Evolutionary conservation across 257 asterid species (phyloP).

Genomic region (Nicotiana benthamiana): DNA sequence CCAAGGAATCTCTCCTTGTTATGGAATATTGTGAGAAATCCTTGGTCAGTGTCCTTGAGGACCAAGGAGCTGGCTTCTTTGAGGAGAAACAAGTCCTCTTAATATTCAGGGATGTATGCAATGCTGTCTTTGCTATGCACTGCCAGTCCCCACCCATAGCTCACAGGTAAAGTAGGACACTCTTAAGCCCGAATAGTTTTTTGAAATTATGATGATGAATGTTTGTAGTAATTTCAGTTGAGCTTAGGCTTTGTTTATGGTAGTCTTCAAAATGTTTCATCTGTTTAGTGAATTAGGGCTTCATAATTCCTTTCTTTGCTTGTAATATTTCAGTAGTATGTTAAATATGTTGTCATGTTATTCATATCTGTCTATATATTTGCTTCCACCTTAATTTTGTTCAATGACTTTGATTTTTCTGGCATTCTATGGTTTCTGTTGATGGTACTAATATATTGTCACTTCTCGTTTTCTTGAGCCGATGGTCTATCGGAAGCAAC

Average conservation of each 20-base stretch:
- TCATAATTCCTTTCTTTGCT: not conserved
- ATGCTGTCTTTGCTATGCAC: slow-evolving; percentile 94
- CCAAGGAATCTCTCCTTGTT: slow-evolving; percentile 87
- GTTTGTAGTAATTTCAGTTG: not conserved
- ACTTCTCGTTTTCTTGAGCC: no score
- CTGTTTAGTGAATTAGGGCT: not conserved
- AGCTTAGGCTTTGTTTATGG: not conserved
- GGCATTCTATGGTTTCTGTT: no score
- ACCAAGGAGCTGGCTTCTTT: slow-evolving; percentile 83
- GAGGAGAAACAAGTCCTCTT: slow-evolving; percentile 78
- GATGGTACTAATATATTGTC: no score
- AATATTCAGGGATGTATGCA: slow-evolving; percentile 45
- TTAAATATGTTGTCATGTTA: not conserved
- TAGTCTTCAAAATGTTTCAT: not conserved
- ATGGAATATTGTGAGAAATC: slow-evolving; percentile 94
- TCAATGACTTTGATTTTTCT: no score
- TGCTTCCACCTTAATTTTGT: not conserved
- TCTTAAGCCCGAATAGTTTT: not conserved
- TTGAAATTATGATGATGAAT: not conserved
- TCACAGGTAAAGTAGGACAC: slow-evolving; percentile 55
- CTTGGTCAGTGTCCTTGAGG: slow-evolving; percentile 77
- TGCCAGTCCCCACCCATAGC: slow-evolving; percentile 87
- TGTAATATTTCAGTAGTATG: not conserved
- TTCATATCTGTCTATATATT: not conserved
- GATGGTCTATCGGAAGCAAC: no score